These are phyloP conservation scores for Lepiota venenata DNA, from an alignment of 768 basidiomycete species.

Conservation along the genomic window DNA sequence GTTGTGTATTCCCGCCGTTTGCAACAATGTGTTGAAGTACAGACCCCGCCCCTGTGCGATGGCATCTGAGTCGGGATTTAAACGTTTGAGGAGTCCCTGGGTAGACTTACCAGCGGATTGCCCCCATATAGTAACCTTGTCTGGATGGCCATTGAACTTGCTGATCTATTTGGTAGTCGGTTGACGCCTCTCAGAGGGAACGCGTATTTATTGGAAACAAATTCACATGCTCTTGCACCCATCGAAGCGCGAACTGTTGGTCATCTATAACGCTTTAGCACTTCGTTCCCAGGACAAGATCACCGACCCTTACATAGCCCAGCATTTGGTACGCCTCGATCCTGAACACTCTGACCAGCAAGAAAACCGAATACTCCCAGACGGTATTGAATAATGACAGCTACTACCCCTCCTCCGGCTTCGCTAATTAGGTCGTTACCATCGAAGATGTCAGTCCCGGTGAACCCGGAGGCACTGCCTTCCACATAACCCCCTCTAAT, in stretches of 20 bases:
- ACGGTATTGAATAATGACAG: conserved; percentile 40
- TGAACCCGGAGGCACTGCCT: conserved; percentile 22
- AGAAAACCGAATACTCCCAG: conserved; percentile 46
- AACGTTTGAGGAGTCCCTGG: no score
- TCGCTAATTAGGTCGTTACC: conserved; percentile 34
- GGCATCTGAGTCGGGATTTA: not conserved
- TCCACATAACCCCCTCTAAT: conserved; percentile 28
- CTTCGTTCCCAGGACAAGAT: not conserved
- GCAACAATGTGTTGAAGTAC: conserved; percentile 48
- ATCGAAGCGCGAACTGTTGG: conserved; percentile 39
- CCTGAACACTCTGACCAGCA: conserved; percentile 37
- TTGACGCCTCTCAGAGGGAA: not conserved
- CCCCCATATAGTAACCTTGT: conserved; percentile 40
- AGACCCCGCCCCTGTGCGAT: conserved; percentile 36
- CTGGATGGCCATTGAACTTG: conserved; percentile 38
- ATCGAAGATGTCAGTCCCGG: conserved; percentile 14
- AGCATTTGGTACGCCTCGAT: conserved; percentile 41
- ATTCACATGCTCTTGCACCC: conserved; percentile 38
- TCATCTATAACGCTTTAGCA: conserved; percentile 27
- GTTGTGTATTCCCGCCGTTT: conserved; percentile 39
- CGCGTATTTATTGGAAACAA: no score
- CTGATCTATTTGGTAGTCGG: conserved; percentile 24
- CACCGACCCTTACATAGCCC: conserved; percentile 37
- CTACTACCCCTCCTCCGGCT: conserved; percentile 30
- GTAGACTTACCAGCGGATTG: conserved; percentile 27